These are phyloP conservation scores for Kwoniella dejecticola DNA, from an alignment of 768 basidiomycete genomes.

Conservation along the genomic window DNA sequence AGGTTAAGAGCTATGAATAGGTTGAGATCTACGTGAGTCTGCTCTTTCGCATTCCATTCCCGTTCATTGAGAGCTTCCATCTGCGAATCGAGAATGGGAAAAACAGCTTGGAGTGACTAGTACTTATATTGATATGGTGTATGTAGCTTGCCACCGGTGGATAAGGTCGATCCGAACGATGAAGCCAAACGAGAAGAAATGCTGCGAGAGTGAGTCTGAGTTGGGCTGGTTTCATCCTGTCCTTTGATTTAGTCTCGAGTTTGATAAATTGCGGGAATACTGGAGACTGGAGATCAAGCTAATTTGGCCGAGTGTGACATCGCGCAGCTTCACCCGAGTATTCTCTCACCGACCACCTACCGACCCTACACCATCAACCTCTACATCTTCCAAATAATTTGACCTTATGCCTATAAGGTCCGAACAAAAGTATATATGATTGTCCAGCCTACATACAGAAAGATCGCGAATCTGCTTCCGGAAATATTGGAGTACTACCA, in stretches of 20 bases:
- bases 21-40: conserved; percentile 54
- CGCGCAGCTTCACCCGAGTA: conserved; percentile 26
- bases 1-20: conserved; percentile 77
- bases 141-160: conserved; percentile 14
- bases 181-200: conserved; percentile 30
- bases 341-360: conserved; percentile 30
- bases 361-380: not conserved
- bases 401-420: not conserved
- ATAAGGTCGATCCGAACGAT: conserved; percentile 22
- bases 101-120: not conserved
- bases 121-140: not conserved
- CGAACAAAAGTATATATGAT: too few species aligned
- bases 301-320: not conserved
- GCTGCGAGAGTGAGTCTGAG: conserved; percentile 42
- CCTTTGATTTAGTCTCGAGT: too few species aligned
- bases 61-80: not conserved
- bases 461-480: too few species aligned
- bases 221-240: too few species aligned
- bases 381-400: conserved; percentile 2
- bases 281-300: not conserved
- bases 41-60: not conserved
- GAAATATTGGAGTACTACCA: too few species aligned
- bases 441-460: too few species aligned
- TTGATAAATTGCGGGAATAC: not conserved
- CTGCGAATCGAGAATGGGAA: not conserved